phyloP scores from a whole-genome alignment of 2,329 filamentous ascomycete genomes.

The Aspergillus piperis region DNA sequence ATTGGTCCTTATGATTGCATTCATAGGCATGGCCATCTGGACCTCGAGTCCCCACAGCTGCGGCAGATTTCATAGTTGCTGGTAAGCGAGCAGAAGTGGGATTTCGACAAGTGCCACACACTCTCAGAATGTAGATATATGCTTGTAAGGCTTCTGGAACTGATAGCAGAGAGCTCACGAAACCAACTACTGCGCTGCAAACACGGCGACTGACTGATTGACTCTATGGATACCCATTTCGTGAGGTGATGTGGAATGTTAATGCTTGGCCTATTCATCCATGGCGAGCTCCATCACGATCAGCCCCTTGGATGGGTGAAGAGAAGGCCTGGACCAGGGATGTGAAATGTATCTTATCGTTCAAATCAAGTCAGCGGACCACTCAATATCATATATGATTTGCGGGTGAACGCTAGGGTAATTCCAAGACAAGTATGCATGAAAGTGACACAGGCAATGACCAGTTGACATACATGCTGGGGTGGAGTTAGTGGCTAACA shows the following conservation, averaged over 20 bases:
- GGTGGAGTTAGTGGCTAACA: constrained; percentile 6
- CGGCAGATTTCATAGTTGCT: constrained; percentile 28
- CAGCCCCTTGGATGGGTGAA: constrained; percentile 16
- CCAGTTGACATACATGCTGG: constrained; percentile 12
- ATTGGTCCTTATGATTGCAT: constrained; percentile 16
- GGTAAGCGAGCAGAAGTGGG: background rate
- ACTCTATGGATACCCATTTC: constrained; percentile 12
- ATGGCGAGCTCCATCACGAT: constrained; percentile 28
- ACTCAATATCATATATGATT: background rate
- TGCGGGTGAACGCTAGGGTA: background rate
- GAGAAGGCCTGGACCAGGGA: constrained; percentile 18
- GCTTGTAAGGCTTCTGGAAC: too few species aligned
- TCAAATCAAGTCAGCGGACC: constrained; percentile 13
- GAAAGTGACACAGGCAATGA: background rate
- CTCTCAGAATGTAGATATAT: too few species aligned
- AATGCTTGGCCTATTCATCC: constrained; percentile 24
- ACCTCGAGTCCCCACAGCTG: constrained; percentile 23
- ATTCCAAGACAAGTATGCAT: background rate
- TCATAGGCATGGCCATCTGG: constrained; percentile 13
- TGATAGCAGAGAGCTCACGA: background rate
- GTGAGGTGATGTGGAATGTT: constrained; percentile 19
- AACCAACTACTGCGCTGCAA: background rate
- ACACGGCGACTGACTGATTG: constrained; percentile 6
- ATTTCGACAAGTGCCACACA: too few species aligned
- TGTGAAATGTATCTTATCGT: constrained; percentile 6